Percentiles rank a stretch among this genome's conserved stretches.
These are phyloP conservation scores for Boletus vermiculosoides DNA, from an alignment of 768 basidiomycete species.

Conservation along the genomic window DNA sequence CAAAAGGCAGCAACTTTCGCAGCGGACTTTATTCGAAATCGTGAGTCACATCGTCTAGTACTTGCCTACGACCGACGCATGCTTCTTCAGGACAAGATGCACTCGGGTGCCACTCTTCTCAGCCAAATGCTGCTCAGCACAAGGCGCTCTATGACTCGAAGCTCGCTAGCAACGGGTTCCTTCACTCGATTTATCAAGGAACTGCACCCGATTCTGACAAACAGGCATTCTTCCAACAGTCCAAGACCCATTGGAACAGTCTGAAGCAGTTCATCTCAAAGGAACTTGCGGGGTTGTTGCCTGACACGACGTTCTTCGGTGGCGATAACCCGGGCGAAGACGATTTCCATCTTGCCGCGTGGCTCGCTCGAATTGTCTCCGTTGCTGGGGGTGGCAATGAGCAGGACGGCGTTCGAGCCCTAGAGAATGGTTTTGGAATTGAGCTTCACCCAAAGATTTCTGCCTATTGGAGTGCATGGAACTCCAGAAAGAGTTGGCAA, in stretches of 20 bases:
- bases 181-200: constrained; percentile 44
- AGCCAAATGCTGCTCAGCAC: constrained; percentile 36
- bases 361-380: constrained; percentile 48
- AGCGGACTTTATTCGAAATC: constrained; percentile 36
- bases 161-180: constrained; percentile 37
- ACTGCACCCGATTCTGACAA: constrained; percentile 36
- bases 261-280: constrained; percentile 39
- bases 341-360: constrained; percentile 54
- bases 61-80: neutral
- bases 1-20: constrained; percentile 35
- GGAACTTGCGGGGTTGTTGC: constrained; percentile 41
- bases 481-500: constrained; percentile 44
- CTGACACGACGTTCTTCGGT: constrained; percentile 45
- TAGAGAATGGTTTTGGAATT: constrained; percentile 41
- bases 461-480: constrained; percentile 47
- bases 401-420: constrained; percentile 36
- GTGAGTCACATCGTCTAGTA: constrained; percentile 33
- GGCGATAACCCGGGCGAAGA: constrained; percentile 49
- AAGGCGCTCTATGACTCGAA: constrained; percentile 46
- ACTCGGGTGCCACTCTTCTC: constrained; percentile 37
- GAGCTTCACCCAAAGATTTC: constrained; percentile 39
- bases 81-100: constrained; percentile 41
- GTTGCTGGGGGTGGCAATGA: constrained; percentile 37
- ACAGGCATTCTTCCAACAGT: constrained; percentile 39
- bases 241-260: constrained; percentile 38